A percentile compares a stretch with the other conserved stretches of the same genome.
phyloP scores from a whole-genome alignment of 2,329 filamentous ascomycete species.

The Nemania diffusa region DNA sequence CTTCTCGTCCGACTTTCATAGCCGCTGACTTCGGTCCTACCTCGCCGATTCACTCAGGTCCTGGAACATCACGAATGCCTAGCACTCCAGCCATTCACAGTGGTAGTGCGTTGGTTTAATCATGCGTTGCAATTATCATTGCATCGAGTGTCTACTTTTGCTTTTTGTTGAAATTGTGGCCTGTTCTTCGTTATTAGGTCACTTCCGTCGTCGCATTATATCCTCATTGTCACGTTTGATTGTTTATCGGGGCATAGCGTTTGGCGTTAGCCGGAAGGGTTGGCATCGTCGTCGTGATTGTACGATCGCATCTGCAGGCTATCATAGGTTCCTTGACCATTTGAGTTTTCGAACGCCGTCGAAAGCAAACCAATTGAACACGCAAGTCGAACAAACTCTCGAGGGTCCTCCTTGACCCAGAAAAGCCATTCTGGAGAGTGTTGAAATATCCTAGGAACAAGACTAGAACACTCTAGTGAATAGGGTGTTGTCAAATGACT shows the following conservation, averaged over 20 bases:
- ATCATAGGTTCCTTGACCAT: conserved; percentile 11
- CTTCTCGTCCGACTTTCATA: conserved; percentile 53
- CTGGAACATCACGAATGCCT: conserved; percentile 51
- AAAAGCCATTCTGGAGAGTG: neutral
- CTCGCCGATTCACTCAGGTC: conserved; percentile 52
- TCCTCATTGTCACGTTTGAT: conserved; percentile 39
- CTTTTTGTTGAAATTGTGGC: conserved; percentile 30
- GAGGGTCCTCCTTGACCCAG: conserved; percentile 4
- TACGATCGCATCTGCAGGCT: conserved; percentile 38
- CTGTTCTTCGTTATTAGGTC: conserved; percentile 27
- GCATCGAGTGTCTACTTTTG: conserved; percentile 29
- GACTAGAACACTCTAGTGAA: conserved; percentile 9
- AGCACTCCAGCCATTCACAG: conserved; percentile 63
- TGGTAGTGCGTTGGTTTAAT: conserved; percentile 62
- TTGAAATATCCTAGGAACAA: conserved; percentile 16
- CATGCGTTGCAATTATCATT: conserved; percentile 22
- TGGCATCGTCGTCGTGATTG: conserved; percentile 38
- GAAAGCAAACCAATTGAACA: conserved; percentile 11
- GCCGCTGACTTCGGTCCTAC: conserved; percentile 52
- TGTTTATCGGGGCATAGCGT: conserved; percentile 50
- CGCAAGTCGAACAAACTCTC: conserved; percentile 16
- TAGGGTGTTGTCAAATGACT: neutral
- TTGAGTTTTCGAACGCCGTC: conserved; percentile 15
- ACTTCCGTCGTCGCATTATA: conserved; percentile 42
- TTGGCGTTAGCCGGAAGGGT: conserved; percentile 46